Evolutionary conservation across 1,284 basidiomycete species (phyloP).

Genomic region (Cerioporus squamosus): DNA sequence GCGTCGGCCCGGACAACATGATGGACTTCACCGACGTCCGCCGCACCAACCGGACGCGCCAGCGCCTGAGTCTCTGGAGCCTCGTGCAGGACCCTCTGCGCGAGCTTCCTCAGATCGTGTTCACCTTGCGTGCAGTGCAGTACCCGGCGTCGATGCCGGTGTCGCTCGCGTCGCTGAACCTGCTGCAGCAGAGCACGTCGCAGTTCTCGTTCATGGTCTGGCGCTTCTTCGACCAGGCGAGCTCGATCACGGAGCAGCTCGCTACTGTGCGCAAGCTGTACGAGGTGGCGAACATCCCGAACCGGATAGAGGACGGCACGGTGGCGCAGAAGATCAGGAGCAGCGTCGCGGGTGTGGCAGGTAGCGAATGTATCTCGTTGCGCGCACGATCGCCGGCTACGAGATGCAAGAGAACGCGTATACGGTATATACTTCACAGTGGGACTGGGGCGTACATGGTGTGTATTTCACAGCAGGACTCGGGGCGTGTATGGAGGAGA

Average conservation of each 20-base stretch:
- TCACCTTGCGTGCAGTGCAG: conserved; percentile 72
- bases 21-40: conserved; percentile 57
- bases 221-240: conserved; percentile 59
- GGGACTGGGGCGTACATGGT: no score
- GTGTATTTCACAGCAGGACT: no score
- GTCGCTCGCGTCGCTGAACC: conserved; percentile 71
- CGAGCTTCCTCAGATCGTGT: conserved; percentile 76
- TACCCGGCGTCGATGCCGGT: conserved; percentile 73
- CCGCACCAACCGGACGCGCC: conserved; percentile 32
- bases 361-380: no score
- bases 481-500: no score
- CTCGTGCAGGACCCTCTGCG: conserved; percentile 58
- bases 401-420: no score
- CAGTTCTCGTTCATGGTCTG: conserved; percentile 60
- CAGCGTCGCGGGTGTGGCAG: conserved; percentile 55
- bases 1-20: conserved; percentile 52
- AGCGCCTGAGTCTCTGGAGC: conserved; percentile 43
- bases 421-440: no score
- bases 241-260: conserved; percentile 61
- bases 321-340: conserved; percentile 47
- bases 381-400: no score
- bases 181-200: conserved; percentile 67
- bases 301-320: conserved; percentile 60
- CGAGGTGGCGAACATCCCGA: conserved; percentile 65
- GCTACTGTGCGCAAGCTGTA: conserved; percentile 67